Conservation (phyloP, 371 early-diverging fungal genomes). For the Mortierella sp. region DNA sequence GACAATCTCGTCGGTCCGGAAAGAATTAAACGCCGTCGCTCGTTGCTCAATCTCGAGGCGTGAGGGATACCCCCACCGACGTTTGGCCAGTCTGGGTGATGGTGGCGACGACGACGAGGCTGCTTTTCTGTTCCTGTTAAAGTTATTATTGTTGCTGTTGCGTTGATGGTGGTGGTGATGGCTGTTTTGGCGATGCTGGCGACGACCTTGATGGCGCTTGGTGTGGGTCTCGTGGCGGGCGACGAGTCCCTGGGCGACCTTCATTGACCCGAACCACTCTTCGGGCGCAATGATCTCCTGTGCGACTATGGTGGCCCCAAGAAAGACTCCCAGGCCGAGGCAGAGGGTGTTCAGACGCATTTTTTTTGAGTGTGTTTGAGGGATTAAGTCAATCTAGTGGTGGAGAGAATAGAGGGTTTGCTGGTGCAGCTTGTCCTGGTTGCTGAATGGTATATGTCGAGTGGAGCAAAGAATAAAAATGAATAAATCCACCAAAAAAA, state of each 20-base stretch:
- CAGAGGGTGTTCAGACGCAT: constrained; percentile 30
- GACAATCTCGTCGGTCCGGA: constrained; percentile 20
- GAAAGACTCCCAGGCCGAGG: constrained; percentile 10
- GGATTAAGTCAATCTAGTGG: not conserved
- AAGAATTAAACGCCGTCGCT: constrained; percentile 22
- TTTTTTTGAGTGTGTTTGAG: not conserved
- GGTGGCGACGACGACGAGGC: no score
- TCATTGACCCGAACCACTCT: constrained; percentile 48
- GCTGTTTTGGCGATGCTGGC: not conserved
- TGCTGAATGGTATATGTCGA: no score
- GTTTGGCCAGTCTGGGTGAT: constrained; percentile 5
- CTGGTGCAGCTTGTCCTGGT: not conserved
- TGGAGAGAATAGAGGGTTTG: not conserved
- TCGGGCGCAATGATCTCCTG: constrained; percentile 47
- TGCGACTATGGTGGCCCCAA: constrained; percentile 17
- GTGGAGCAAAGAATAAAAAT: no score
- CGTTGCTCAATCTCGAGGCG: constrained; percentile 20
- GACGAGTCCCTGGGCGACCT: constrained; percentile 25
- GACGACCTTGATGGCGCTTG: not conserved
- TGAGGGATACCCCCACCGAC: constrained; percentile 6
- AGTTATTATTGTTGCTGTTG: not conserved
- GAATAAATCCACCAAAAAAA: no score
- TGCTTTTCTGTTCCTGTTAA: not conserved
- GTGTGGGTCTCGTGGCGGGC: constrained; percentile 23
- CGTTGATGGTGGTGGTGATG: constrained; percentile 10